Evolutionary conservation across 805 yeast species (phyloP).

Genomic region (Yarrowia yakushimensis): DNA sequence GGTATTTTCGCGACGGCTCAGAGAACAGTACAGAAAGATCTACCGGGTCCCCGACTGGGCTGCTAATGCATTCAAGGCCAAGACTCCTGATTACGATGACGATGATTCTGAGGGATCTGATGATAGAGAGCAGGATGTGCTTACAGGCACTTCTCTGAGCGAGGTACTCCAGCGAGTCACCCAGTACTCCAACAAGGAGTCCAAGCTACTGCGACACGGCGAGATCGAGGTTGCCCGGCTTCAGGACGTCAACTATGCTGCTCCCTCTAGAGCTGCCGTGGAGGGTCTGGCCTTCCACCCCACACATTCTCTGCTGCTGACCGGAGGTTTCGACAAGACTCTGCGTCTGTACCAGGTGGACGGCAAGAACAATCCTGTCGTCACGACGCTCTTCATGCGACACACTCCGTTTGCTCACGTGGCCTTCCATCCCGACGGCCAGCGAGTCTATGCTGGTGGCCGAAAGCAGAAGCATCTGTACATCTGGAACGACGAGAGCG

Average conservation of each 20-base stretch:
- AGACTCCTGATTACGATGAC: slow-evolving; percentile 37
- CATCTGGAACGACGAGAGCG: slow-evolving; percentile 79
- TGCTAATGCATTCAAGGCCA: slow-evolving; percentile 36
- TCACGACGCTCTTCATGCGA: slow-evolving; percentile 74
- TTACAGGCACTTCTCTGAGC: slow-evolving; percentile 35
- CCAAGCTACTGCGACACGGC: slow-evolving; percentile 62
- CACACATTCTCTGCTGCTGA: slow-evolving; percentile 71
- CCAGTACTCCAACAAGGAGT: slow-evolving; percentile 36
- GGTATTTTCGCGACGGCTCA: slow-evolving; percentile 58
- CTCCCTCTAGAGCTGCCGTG: slow-evolving; percentile 71
- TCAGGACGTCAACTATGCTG: slow-evolving; percentile 77
- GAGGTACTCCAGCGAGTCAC: slow-evolving; percentile 36
- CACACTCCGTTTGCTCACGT: slow-evolving; percentile 81
- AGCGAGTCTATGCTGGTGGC: slow-evolving; percentile 76
- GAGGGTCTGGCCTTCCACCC: slow-evolving; percentile 86
- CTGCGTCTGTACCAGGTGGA: slow-evolving; percentile 85
- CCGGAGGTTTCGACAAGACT: slow-evolving; percentile 92
- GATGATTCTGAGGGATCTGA: slow-evolving; percentile 32
- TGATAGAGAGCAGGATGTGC: slow-evolving; percentile 37
- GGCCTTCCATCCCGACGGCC: slow-evolving; percentile 52
- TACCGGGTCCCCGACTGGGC: slow-evolving; percentile 90
- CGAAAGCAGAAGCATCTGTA: slow-evolving; percentile 81
- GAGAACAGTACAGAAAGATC: slow-evolving; percentile 66
- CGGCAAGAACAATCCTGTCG: slow-evolving; percentile 76
- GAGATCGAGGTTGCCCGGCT: slow-evolving; percentile 74